Evolutionary conservation across 108 stramenopile genomes (phyloP), one percentile per base, ranked within the genome.

Genomic region (Licmophora abbreviata): DNA sequence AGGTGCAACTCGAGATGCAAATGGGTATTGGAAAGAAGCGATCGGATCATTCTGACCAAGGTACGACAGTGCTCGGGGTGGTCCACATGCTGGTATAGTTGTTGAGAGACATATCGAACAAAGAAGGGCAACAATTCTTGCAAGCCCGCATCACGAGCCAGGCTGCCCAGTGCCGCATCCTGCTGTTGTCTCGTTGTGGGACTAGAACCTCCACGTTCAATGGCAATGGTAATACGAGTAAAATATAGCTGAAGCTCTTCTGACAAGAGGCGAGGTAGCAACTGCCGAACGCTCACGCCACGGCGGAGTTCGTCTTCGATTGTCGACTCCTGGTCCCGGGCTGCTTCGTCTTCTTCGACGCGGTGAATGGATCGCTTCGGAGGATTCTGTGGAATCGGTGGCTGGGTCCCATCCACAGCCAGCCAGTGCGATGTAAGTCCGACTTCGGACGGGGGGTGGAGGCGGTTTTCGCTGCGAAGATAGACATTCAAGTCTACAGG

Each of bases 71-170:
- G 71, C 12, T 79, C 77, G 17, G 77, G 61, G 58, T 76, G 63
- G 21, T 59, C 62, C 29, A 85, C 54, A 48, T 85, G 77, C 29
- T 61, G 48, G 48, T 68, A 73, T 47, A 86, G 54, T 10, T 74
- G 64, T 20, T 81, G 70, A 5, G 72, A 58, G 22, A 83, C 71
- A 46, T 79, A 91, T 30, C 75, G 56, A 20, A 73, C 61, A 15
- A 86, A 66, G 55, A 91, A 91, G 0, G 89, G 89, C 8, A 86
- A 80, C 53, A 91, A 48, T 60, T 91, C 89, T 63, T 91, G 85
- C 23, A 91, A 51, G 2, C 85, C 85, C 7, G 66, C 33, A 51
- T 86, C 89, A 40, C 18, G 49, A 29, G 67, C 57, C 51, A 82
- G 6, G 15, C 47, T 44, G 14, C n/a, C 23, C 49, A 69, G 41